Percentiles rank a stretch among this genome's conserved stretches.
Conservation (phyloP, 2,329 filamentous ascomycete genomes). For the Diplodia seriata region DNA sequence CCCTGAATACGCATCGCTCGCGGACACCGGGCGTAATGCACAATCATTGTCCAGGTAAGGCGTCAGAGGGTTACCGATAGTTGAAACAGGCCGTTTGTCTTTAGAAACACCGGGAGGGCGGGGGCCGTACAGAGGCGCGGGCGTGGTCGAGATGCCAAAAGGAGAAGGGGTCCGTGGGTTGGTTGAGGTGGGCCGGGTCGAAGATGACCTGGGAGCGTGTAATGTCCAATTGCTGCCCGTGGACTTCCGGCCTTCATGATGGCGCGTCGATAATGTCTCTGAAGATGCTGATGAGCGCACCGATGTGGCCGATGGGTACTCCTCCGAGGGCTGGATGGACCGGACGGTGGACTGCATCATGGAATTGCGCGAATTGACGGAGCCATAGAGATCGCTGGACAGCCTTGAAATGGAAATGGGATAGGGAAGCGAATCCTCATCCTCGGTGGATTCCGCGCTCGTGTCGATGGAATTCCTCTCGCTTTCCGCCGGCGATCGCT, state of each 20-base stretch:
- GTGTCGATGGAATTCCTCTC: constrained; percentile 19
- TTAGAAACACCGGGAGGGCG: constrained; percentile 14
- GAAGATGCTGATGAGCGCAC: constrained; percentile 30
- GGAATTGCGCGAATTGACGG: constrained; percentile 21
- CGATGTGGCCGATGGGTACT: constrained; percentile 9
- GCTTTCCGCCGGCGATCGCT: background rate
- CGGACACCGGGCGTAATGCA: constrained; percentile 10
- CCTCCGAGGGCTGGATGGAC: constrained; percentile 23
- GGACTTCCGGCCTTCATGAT: constrained; percentile 26
- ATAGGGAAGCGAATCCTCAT: background rate
- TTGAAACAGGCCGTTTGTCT: constrained; percentile 29
- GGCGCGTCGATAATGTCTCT: constrained; percentile 28
- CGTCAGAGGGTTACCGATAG: constrained; percentile 22
- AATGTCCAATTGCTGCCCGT: constrained; percentile 31
- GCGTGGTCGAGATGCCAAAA: constrained; percentile 14
- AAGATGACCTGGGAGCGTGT: constrained; percentile 17
- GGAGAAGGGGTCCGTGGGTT: constrained; percentile 30
- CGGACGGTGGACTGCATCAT: constrained; percentile 25
- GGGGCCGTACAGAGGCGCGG: constrained; percentile 20
- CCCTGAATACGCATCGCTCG: constrained; percentile 17
- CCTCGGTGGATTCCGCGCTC: constrained; percentile 12
- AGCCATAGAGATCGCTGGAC: constrained; percentile 22
- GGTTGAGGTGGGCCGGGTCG: constrained; percentile 28
- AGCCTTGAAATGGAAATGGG: background rate
- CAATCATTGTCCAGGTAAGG: constrained; percentile 13